phyloP scores from a whole-genome alignment of 139 green algal genomes.

The Chlamydomonas urium region DNA sequence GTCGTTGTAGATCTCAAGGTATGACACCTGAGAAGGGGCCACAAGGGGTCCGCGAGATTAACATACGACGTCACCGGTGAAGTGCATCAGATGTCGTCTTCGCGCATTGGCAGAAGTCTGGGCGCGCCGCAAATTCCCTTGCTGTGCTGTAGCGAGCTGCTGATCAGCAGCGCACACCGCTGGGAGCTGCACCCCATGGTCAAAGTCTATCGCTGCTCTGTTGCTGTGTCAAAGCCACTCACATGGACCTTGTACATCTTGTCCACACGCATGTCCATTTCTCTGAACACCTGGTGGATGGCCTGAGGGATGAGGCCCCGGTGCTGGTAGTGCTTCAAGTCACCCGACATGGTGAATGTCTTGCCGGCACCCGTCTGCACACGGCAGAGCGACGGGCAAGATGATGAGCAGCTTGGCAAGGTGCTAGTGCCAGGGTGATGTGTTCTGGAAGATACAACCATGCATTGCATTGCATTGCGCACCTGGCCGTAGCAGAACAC shows the following conservation, averaged over 20 bases:
- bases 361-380: slow-evolving; percentile 80
- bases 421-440: not conserved
- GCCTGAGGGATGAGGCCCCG: slow-evolving; percentile 70
- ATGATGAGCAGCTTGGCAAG: too few species aligned
- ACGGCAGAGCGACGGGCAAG: not conserved
- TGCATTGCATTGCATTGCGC: not conserved
- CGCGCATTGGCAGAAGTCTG: too few species aligned
- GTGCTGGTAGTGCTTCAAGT: slow-evolving; percentile 51
- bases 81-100: too few species aligned
- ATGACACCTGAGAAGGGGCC: slow-evolving; percentile 65
- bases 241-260: slow-evolving; percentile 53
- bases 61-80: too few species aligned
- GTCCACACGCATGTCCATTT: slow-evolving; percentile 54
- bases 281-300: slow-evolving; percentile 68
- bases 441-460: too few species aligned
- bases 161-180: too few species aligned
- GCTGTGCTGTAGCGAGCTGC: too few species aligned
- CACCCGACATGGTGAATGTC: slow-evolving; percentile 75
- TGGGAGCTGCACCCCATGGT: too few species aligned
- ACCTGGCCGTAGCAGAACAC: slow-evolving; percentile 78
- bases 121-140: too few species aligned
- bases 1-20: slow-evolving; percentile 90
- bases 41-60: too few species aligned
- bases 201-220: too few species aligned
- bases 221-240: too few species aligned